Conservation (phyloP, 2,329 filamentous ascomycete species). For the Microsporum audouinii region DNA sequence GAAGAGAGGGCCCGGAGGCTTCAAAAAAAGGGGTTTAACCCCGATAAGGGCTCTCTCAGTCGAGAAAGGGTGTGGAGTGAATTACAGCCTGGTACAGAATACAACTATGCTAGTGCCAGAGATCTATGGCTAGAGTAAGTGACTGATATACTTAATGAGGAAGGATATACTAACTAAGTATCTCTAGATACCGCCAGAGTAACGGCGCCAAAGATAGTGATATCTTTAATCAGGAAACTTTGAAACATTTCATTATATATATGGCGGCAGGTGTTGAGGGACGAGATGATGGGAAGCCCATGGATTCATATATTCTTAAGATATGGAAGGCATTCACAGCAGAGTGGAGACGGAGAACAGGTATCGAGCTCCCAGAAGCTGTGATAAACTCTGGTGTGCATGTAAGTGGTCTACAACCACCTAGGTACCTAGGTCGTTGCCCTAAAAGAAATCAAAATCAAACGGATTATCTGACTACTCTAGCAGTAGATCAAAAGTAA, state of each 20-base stretch:
- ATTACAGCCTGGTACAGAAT: too few species aligned
- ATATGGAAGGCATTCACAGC: neutral
- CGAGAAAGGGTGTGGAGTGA: too few species aligned
- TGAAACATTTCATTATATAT: neutral
- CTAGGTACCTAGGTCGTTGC: too few species aligned
- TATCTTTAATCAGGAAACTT: neutral
- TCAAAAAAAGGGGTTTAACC: too few species aligned
- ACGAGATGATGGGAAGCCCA: neutral
- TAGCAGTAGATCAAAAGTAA: neutral
- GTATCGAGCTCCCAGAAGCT: neutral
- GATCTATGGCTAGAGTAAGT: too few species aligned
- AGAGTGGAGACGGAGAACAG: neutral
- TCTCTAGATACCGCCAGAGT: neutral
- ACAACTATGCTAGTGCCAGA: too few species aligned
- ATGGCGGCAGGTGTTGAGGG: neutral
- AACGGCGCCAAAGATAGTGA: neutral
- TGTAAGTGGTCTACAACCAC: neutral
- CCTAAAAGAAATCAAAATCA: neutral
- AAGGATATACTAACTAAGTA: neutral
- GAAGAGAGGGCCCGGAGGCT: too few species aligned
- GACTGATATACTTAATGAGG: neutral
- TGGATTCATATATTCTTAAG: neutral
- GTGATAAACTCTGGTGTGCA: neutral
- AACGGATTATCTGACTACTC: neutral
- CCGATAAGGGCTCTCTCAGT: too few species aligned